Evolutionary conservation across 2,329 filamentous ascomycete genomes (phyloP).

Genomic region (Microsporum canis): DNA sequence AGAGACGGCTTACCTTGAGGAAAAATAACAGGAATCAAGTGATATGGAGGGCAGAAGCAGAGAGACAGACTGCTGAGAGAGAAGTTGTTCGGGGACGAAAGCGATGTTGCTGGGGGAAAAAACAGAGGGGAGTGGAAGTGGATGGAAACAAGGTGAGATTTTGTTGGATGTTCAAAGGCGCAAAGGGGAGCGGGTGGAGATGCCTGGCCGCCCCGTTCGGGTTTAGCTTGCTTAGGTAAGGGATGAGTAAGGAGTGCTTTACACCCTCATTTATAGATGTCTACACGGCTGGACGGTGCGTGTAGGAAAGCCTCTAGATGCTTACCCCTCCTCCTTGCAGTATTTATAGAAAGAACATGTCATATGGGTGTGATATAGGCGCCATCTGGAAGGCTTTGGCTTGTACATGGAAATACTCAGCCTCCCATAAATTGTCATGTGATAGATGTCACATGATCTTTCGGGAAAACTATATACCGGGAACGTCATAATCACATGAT

Average conservation of each 20-base stretch:
- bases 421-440: background rate
- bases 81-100: constrained; percentile 5
- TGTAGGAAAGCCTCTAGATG: no score
- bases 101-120: constrained; percentile 1
- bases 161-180: constrained; percentile 11
- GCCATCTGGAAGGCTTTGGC: no score
- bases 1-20: constrained; percentile 9
- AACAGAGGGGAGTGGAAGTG: constrained; percentile 10
- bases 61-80: background rate
- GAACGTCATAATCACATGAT: background rate
- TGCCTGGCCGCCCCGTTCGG: constrained; percentile 8
- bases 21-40: constrained; percentile 12
- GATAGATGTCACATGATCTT: background rate
- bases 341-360: no score
- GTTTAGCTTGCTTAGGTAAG: constrained; percentile 7
- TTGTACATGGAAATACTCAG: background rate
- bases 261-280: background rate
- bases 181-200: constrained; percentile 8
- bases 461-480: background rate
- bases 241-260: background rate
- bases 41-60: constrained; percentile 5
- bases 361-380: no score
- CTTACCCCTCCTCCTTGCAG: no score
- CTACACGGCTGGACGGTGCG: background rate
- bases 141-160: constrained; percentile 12